A percentile compares a stretch with the other conserved stretches of the same genome.
Conservation (phyloP, 2,329 filamentous ascomycete genomes). For the Huntiella decipiens region DNA sequence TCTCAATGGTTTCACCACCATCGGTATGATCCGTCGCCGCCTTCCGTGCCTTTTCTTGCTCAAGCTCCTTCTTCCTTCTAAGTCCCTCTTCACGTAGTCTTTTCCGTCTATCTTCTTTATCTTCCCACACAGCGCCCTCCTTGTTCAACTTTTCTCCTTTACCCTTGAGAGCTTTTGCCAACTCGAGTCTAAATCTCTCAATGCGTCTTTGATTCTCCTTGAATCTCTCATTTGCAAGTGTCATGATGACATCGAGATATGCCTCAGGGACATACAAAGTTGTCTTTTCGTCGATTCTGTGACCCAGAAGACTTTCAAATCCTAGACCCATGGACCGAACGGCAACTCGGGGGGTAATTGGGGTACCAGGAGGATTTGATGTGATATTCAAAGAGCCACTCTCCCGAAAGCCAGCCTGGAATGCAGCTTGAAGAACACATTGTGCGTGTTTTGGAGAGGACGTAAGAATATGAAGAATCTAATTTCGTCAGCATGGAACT, state of each 20-base stretch:
- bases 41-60: background rate
- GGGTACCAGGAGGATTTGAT: slow-evolving; percentile 15
- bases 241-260: slow-evolving; percentile 49
- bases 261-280: slow-evolving; percentile 38
- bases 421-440: slow-evolving; percentile 51
- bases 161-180: slow-evolving; percentile 16
- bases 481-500: slow-evolving; percentile 1
- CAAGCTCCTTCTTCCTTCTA: slow-evolving; percentile 17
- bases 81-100: slow-evolving; percentile 41
- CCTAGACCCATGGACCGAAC: slow-evolving; percentile 67
- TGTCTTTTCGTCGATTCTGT: slow-evolving; percentile 22
- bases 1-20: background rate
- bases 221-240: slow-evolving; percentile 58
- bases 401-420: slow-evolving; percentile 74
- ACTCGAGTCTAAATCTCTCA: slow-evolving; percentile 37
- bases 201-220: slow-evolving; percentile 49
- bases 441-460: slow-evolving; percentile 60
- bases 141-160: slow-evolving; percentile 8
- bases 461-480: slow-evolving; percentile 81
- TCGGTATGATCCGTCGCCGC: background rate
- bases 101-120: slow-evolving; percentile 29
- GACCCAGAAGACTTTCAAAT: slow-evolving; percentile 64
- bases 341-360: slow-evolving; percentile 52
- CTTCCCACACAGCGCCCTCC: slow-evolving; percentile 32
- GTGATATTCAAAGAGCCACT: slow-evolving; percentile 59